Base-by-base conservation (phyloP, 495 filamentous ascomycete genomes). In the Neohortaea acidophila region DNA sequence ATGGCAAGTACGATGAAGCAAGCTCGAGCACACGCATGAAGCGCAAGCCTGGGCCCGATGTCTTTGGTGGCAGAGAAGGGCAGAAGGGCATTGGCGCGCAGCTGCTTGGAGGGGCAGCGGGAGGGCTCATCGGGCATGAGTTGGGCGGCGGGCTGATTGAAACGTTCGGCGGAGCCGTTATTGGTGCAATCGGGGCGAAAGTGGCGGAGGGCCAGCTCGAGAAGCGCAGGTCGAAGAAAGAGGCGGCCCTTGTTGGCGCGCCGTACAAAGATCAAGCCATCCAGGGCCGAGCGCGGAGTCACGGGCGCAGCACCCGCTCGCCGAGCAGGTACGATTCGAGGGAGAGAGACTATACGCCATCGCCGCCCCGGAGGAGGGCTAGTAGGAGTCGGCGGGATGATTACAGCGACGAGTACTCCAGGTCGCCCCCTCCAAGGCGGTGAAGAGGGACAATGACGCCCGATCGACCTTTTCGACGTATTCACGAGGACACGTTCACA, bases 171-270 rank as follows among this genome's bases (percentile, higher is more conserved):
- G 73, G 70, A 0, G 47, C 60, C 6, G 62, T 69, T 0, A 68
- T 64, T 2, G 73, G 73, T 0, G 72, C 71, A 0, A 56, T 73
- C 2, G 71, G 66, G 0, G 72, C 72, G 13, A 75, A 73, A 28
- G 54, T 64, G 4, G 44, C 72, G 14, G 56, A 56, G 21, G 39
- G 48, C 13, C 43, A 49, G 11, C 61, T 69, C 51, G 51, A 66
- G 19, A 63, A 66, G 48, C 43, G 65, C 4, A 21, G 32, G 10
- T 20, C 10, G 4, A 19, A 13, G 32, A 20, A 34, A 15, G 32
- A 34, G 19, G 13, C 8, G 4, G 32, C 32, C 4, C 11, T 21
- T 15, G 21, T 20, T 13, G 19, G 10, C 7, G 32, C 32, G 32
- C 32, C 32, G 4, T 34, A 12, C 32, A 34, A 34, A 20, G 32